phyloP scores from a whole-genome alignment of 495 filamentous ascomycete species.

The Talaromyces ruber region DNA sequence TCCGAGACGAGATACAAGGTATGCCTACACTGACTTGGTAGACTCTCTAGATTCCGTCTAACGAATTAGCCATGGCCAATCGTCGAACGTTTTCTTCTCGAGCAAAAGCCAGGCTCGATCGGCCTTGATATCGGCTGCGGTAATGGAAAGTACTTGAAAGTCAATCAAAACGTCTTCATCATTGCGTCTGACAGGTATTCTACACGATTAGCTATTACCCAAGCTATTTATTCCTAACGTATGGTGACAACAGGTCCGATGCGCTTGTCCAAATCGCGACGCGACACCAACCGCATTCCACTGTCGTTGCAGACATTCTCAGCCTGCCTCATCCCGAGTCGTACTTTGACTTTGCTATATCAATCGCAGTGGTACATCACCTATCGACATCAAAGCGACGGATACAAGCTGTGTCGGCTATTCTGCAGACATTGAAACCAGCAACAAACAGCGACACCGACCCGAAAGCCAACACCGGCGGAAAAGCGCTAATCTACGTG shows the following conservation, averaged over 20 bases:
- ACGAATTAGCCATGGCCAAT: slow-evolving; percentile 75
- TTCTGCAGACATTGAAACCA: slow-evolving; percentile 58
- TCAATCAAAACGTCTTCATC: slow-evolving; percentile 73
- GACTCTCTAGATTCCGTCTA: background rate
- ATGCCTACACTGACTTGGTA: slow-evolving; percentile 8
- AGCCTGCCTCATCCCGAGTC: slow-evolving; percentile 58
- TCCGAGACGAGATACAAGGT: slow-evolving; percentile 92
- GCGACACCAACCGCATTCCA: slow-evolving; percentile 51
- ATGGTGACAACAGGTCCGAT: slow-evolving; percentile 40
- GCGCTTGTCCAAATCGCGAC: slow-evolving; percentile 69
- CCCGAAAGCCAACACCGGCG: slow-evolving; percentile 8
- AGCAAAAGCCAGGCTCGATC: slow-evolving; percentile 61
- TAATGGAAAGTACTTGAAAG: slow-evolving; percentile 88
- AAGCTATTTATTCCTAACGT: background rate
- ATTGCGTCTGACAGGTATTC: slow-evolving; percentile 74
- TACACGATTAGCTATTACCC: background rate
- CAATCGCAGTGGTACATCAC: slow-evolving; percentile 92
- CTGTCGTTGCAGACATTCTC: slow-evolving; percentile 64
- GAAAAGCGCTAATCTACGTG: slow-evolving; percentile 78
- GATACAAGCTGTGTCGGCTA: slow-evolving; percentile 59
- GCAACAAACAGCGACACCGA: slow-evolving; percentile 11
- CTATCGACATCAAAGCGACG: slow-evolving; percentile 74
- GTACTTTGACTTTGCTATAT: slow-evolving; percentile 86
- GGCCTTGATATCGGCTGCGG: slow-evolving; percentile 87
- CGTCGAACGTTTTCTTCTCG: slow-evolving; percentile 67